A percentile compares a stretch with the other conserved stretches of the same genome.
Evolutionary conservation across 1,284 basidiomycete genomes (phyloP).

Genomic region (Sanghuangporus baumii): DNA sequence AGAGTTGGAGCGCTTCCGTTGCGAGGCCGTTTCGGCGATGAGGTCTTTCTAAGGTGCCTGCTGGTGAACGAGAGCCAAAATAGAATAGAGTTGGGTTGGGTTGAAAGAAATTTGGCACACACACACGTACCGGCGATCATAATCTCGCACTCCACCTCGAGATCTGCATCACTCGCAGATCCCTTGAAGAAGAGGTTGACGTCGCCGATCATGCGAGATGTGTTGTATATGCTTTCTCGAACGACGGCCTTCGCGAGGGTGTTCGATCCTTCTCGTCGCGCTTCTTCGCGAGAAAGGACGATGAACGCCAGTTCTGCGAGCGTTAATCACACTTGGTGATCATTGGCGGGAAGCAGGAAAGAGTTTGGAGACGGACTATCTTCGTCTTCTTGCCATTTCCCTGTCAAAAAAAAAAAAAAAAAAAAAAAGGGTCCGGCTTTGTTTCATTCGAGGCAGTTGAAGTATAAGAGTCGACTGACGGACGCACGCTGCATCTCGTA

Average conservation of each 20-base stretch:
- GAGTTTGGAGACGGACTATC: slow-evolving; percentile 55
- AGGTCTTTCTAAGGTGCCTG: slow-evolving; percentile 42
- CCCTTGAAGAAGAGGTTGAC: slow-evolving; percentile 87
- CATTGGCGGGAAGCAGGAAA: not conserved
- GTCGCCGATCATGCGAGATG: slow-evolving; percentile 81
- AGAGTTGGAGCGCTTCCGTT: slow-evolving; percentile 55
- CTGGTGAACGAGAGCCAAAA: not conserved
- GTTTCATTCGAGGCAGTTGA: not conserved
- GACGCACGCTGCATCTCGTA: slow-evolving; percentile 86
- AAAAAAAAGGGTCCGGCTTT: not conserved
- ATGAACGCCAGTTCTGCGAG: slow-evolving; percentile 84
- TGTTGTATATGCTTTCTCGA: slow-evolving; percentile 32
- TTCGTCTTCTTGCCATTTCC: slow-evolving; percentile 80
- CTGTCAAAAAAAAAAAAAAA: slow-evolving; percentile 32
- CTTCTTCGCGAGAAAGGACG: slow-evolving; percentile 49
- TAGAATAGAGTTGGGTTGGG: no score
- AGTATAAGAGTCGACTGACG: not conserved
- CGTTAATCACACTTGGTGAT: not conserved
- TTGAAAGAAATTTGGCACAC: no score
- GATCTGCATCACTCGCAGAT: slow-evolving; percentile 31
- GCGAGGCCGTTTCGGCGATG: slow-evolving; percentile 68
- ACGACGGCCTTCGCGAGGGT: not conserved
- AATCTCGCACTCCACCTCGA: slow-evolving; percentile 64
- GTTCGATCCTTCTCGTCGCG: slow-evolving; percentile 1
- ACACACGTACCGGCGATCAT: slow-evolving; percentile 73